Conservation (phyloP, 805 yeast species). For the Suhomyces emberorum region DNA sequence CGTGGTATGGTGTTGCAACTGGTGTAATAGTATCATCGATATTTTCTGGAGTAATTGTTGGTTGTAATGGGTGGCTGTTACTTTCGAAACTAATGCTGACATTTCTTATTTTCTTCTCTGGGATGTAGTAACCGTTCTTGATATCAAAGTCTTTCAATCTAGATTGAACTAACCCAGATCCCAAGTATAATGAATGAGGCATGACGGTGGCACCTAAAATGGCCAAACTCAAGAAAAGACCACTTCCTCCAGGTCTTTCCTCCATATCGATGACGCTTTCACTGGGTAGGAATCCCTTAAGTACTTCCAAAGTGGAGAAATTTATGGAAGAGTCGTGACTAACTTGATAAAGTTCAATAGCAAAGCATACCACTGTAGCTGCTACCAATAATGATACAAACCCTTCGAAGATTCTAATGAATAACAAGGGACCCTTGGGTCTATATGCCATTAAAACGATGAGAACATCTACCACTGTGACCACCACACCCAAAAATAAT, state of each 20-base stretch:
- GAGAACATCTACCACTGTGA: constrained; percentile 83
- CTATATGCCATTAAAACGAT: constrained; percentile 83
- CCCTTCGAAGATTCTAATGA: constrained; percentile 76
- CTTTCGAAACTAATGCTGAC: background rate
- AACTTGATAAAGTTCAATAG: constrained; percentile 70
- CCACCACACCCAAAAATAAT: constrained; percentile 72
- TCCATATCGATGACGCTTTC: constrained; percentile 32
- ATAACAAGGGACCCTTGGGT: constrained; percentile 75
- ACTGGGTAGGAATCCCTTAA: constrained; percentile 63
- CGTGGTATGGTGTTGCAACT: constrained; percentile 8
- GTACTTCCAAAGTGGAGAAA: constrained; percentile 48
- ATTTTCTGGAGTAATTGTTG: background rate
- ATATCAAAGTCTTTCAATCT: constrained; percentile 73
- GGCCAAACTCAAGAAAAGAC: constrained; percentile 74
- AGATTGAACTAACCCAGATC: constrained; percentile 85
- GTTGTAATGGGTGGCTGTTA: background rate
- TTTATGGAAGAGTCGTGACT: constrained; percentile 45
- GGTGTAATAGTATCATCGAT: constrained; percentile 5
- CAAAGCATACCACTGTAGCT: constrained; percentile 83
- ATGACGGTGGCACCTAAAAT: constrained; percentile 92
- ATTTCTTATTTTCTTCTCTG: background rate
- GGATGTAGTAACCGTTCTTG: constrained; percentile 53
- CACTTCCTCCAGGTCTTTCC: constrained; percentile 35
- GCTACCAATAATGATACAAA: constrained; percentile 75
- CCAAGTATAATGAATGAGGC: constrained; percentile 87